Conservation (phyloP, 2,329 filamentous ascomycete genomes). For the Nigrospora sphaerica region DNA sequence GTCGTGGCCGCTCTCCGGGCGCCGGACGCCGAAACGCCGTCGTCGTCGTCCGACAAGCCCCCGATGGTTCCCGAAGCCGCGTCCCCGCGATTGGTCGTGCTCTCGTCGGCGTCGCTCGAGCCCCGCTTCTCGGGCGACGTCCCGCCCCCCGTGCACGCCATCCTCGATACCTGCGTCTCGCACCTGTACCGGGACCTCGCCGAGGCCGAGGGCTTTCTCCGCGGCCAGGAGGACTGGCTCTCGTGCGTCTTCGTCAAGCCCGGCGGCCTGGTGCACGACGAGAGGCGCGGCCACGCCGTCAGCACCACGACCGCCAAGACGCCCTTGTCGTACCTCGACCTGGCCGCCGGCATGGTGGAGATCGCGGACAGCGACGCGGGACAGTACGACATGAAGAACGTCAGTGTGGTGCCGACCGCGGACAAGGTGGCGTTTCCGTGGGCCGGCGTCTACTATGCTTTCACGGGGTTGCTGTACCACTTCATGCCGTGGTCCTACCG, state of each 20-base stretch:
- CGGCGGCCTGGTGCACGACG: conserved; percentile 27
- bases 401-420: conserved; percentile 18
- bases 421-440: conserved; percentile 23
- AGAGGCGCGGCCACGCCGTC: conserved; percentile 31
- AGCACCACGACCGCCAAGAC: conserved; percentile 27
- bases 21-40: too few relatives aligned
- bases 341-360: conserved; percentile 42
- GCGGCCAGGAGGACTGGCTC: conserved; percentile 28
- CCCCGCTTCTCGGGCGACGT: conserved; percentile 22
- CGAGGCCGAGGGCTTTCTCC: conserved; percentile 26
- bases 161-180: conserved; percentile 23
- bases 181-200: conserved; percentile 30
- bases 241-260: conserved; percentile 33
- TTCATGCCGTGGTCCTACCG: conserved; percentile 24
- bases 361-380: conserved; percentile 26
- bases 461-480: conserved; percentile 22
- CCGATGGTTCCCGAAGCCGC: background rate
- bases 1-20: conserved; percentile 26
- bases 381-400: conserved; percentile 14
- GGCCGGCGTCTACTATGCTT: conserved; percentile 22
- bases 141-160: conserved; percentile 17
- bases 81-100: conserved; percentile 32
- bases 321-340: conserved; percentile 32
- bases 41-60: background rate
- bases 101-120: conserved; percentile 35